Base-by-base conservation (phyloP, 2,329 filamentous ascomycete genomes). In the Sphaerostilbella broomeana region DNA sequence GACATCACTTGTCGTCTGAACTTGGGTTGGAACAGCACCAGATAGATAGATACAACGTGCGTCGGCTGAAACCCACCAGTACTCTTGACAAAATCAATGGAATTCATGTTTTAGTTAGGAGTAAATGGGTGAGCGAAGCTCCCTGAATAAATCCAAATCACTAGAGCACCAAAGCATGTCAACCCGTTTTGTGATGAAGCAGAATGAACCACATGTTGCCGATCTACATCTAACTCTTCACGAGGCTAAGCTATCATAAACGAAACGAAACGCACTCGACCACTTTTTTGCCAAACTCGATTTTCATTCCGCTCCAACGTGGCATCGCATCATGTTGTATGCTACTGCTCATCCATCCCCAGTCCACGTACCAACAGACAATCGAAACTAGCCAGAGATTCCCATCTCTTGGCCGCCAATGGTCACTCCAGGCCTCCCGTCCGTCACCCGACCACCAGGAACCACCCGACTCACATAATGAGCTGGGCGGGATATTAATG, bases 401-500 rank as follows among this genome's bases (percentile, higher is more conserved):
- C 20, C 22, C 21, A 27, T 42, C 18, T 4, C 21, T 28, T 10
- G 28, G 31, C 30, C 33, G 33, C 16, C 10, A 13, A 21, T 6
- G 19, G 22, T 27, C 35, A 35, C 15, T 7, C n/a, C 21, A 16
- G 15, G 17, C 35, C 35, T 21, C 34, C 31, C 5, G 13, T 5
- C 13, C 29, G 15, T 31, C 24, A 18, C 30, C 16, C 27, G 6
- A 24, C 19, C 25, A 16, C 22, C 5, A 26, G 12, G 7, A 7
- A 13, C 27, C 8, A 25, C 31, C 13, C 30, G 15, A 35, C 33
- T 10, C 25, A 30, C 20, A 24, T 31, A 20, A 26, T 26, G 35
- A 33, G 32, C 35, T 38, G 31, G 38, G 32, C 37, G 17, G 25
- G 51, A 50, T 51, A 61, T 60, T 61, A 61, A 56, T 51, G 56